Conservation (phyloP, 768 basidiomycete genomes). For the Termitomyces sp. region DNA sequence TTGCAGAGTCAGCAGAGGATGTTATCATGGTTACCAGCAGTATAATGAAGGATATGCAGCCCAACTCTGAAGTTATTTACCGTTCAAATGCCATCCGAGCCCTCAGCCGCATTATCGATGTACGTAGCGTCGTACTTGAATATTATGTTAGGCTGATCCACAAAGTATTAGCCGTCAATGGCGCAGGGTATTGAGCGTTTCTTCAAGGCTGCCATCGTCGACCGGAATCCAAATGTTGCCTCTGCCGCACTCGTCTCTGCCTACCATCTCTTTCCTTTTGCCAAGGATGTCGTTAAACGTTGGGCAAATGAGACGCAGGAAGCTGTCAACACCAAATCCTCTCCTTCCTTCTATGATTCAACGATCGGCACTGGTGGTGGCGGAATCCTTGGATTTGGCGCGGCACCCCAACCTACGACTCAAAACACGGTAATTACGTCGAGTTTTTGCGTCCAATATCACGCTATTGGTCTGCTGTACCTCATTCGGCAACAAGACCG, state of each 20-base stretch:
- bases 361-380: constrained; percentile 29
- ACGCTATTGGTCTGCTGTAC: constrained; percentile 90
- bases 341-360: constrained; percentile 59
- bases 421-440: constrained; percentile 81
- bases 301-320: constrained; percentile 99
- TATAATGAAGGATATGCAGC: constrained; percentile 99
- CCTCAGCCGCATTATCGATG: constrained; percentile 94
- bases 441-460: constrained; percentile 95
- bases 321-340: constrained; percentile 85
- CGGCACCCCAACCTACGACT: constrained; percentile 44
- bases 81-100: constrained; percentile 97
- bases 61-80: constrained; percentile 97
- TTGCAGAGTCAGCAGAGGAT: constrained; percentile 93
- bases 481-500: constrained; percentile 95
- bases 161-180: constrained; percentile 79
- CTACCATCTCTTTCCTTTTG: constrained; percentile 90
- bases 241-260: constrained; percentile 96
- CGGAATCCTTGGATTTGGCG: constrained; percentile 73
- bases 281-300: constrained; percentile 94
- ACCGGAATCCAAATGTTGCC: constrained; percentile 91
- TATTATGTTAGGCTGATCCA: constrained; percentile 3
- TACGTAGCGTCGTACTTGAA: constrained; percentile 37
- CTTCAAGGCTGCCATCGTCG: constrained; percentile 99
- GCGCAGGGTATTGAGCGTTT: constrained; percentile 97
- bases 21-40: constrained; percentile 99